phyloP scores from a whole-genome alignment of 305 asterid genomes.

The Rubia tinctorum region DNA sequence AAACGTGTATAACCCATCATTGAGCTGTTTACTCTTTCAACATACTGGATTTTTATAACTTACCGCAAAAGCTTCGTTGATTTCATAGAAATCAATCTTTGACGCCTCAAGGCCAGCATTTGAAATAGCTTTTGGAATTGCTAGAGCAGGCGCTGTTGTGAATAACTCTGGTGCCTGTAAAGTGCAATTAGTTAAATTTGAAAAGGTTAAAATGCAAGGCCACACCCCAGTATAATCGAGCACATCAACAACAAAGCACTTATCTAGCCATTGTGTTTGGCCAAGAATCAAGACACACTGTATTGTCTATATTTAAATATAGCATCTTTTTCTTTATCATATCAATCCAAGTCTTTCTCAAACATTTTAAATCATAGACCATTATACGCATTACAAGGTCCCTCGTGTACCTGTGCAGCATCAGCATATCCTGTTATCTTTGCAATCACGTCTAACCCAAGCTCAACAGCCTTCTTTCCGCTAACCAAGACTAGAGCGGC shows the following conservation, averaged over 20 bases:
- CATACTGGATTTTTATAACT: slow-evolving; percentile 17
- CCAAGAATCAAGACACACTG: background rate
- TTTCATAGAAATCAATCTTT: slow-evolving; percentile 83
- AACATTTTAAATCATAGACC: background rate
- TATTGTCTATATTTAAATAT: background rate
- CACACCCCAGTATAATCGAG: background rate
- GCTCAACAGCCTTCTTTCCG: slow-evolving; percentile 76
- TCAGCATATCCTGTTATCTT: slow-evolving; percentile 92
- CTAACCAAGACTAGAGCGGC: slow-evolving; percentile 96
- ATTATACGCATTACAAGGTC: background rate
- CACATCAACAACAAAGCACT: background rate
- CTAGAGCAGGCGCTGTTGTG: slow-evolving; percentile 92
- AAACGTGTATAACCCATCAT: background rate
- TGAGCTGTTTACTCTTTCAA: slow-evolving; percentile 1
- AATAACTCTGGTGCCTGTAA: slow-evolving; percentile 91
- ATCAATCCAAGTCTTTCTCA: background rate
- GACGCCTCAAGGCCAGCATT: slow-evolving; percentile 83
- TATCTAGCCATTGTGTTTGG: background rate
- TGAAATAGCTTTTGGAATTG: slow-evolving; percentile 91
- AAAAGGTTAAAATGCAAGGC: background rate
- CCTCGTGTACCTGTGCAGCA: slow-evolving; percentile 79
- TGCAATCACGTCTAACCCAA: slow-evolving; percentile 78
- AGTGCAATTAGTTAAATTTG: slow-evolving; percentile 18
- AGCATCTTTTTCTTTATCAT: background rate
- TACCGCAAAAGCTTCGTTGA: slow-evolving; percentile 97